phyloP scores from a whole-genome alignment of 1,284 basidiomycete species.

The Moniliella sp. region DNA sequence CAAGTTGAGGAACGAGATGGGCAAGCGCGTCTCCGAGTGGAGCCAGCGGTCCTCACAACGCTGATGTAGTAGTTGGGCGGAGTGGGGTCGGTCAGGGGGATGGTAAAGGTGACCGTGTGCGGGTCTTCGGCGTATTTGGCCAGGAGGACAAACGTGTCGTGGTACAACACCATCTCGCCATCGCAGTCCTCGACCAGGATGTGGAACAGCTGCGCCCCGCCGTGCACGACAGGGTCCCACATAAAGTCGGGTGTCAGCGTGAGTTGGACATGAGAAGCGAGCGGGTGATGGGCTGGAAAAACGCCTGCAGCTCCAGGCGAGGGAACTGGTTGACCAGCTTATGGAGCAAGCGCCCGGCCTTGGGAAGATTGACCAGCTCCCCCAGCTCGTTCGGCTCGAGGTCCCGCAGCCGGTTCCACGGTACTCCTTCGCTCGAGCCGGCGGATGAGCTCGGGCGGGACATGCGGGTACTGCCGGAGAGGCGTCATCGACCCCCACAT shows the following conservation, averaged over 20 bases:
- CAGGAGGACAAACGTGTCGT: slow-evolving; percentile 72
- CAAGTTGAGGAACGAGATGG: slow-evolving; percentile 91
- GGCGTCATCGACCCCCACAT: slow-evolving; percentile 95
- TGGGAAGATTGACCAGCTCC: slow-evolving; percentile 73
- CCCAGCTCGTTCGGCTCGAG: slow-evolving; percentile 39
- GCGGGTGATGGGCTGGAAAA: slow-evolving; percentile 20
- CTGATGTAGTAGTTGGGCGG: slow-evolving; percentile 96
- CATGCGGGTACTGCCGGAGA: slow-evolving; percentile 75
- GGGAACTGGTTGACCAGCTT: slow-evolving; percentile 92
- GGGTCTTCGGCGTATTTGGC: slow-evolving; percentile 69
- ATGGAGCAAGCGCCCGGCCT: slow-evolving; percentile 69
- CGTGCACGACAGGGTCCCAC: slow-evolving; percentile 88
- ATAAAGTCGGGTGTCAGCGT: slow-evolving; percentile 75
- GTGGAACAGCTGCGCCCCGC: slow-evolving; percentile 61
- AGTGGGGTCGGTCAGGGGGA: slow-evolving; percentile 85
- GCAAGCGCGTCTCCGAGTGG: slow-evolving; percentile 75
- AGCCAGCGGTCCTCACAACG: slow-evolving; percentile 80
- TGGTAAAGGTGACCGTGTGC: slow-evolving; percentile 77
- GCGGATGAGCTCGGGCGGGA: slow-evolving; percentile 62
- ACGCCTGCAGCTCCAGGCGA: slow-evolving; percentile 53
- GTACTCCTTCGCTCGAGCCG: slow-evolving; percentile 83
- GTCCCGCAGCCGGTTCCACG: slow-evolving; percentile 24
- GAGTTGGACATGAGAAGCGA: slow-evolving; percentile 24
- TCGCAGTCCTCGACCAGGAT: slow-evolving; percentile 90
- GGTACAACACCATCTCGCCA: slow-evolving; percentile 80